Evolutionary conservation across 1,139 yeast species (phyloP).

Genomic region (Candida sanyaensis): DNA sequence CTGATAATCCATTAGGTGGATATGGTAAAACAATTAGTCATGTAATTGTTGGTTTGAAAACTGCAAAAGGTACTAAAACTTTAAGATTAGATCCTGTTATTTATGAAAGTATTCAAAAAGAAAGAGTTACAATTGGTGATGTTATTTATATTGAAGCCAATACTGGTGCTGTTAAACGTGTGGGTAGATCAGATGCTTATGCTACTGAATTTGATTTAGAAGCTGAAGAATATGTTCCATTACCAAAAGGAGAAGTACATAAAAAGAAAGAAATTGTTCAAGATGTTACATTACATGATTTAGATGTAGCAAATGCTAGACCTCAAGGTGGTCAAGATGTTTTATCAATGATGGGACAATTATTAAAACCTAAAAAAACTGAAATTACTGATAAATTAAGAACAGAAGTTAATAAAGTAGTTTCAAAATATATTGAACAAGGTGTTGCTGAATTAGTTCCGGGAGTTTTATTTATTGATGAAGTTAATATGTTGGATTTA

Average conservation of each 20-base stretch:
- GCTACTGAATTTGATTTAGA: conserved; percentile 98
- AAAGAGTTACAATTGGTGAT: conserved; percentile 92
- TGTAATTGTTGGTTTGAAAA: conserved; percentile 90
- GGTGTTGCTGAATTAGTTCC: conserved; percentile 98
- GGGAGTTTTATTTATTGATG: conserved; percentile 96
- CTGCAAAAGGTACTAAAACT: conserved; percentile 94
- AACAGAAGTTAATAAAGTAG: conserved; percentile 92
- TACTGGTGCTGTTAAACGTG: conserved; percentile 96
- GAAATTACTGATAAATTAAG: conserved; percentile 97
- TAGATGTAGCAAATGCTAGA: conserved; percentile 93
- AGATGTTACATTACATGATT: conserved; percentile 93
- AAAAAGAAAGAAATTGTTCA: conserved; percentile 98
- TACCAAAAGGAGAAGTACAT: conserved; percentile 98
- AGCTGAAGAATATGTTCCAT: conserved; percentile 97
- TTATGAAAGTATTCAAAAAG: conserved; percentile 95
- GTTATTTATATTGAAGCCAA: conserved; percentile 96
- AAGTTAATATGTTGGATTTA: conserved; percentile 95
- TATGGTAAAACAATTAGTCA: conserved; percentile 96
- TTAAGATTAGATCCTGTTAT: conserved; percentile 92
- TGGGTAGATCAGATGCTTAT: conserved; percentile 96
- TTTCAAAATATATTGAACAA: conserved; percentile 93
- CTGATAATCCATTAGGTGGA: conserved; percentile 96
- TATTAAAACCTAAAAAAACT: conserved; percentile 95
- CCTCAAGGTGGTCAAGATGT: conserved; percentile 99
- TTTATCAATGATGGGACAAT: conserved; percentile 97